Base-by-base conservation (phyloP, 306 rosid species). In the Fagus sylvatica region DNA sequence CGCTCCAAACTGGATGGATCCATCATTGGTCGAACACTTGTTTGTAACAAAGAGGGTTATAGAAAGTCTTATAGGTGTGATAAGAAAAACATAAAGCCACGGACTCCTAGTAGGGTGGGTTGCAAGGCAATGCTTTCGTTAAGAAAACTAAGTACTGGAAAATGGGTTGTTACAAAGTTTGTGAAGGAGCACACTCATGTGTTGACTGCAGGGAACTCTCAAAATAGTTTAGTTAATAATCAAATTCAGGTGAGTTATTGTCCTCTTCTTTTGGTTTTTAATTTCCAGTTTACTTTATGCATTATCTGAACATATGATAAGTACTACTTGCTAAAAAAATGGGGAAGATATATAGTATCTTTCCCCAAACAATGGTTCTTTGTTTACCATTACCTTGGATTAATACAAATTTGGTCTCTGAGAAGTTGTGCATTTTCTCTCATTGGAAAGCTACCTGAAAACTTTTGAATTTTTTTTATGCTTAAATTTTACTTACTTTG, bases 41-140 rank as follows among this genome's bases (percentile, higher is more conserved):
- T 80, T 16, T 84, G 87, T 79, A 84, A 80, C 84, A 84, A 84
- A 76, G 84, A 84, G 79, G 87, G 87, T 68, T 84, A 76, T 57
- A 75, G 81, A 53, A 72, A 60, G 54, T 67, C 84, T 76, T 59
- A 80, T n/a, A 73, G 76, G 74, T 62, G 75, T 3, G 87, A 80
- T 15, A 64, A 84, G 82, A 74, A 79, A 68, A 80, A 40, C 51
- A 28, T 37, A 7, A 79, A 71, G 56, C 82, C 78, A 17, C 60
- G 84, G n/a, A 72, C 68, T n/a, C 70, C 65, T 30, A 76, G 81
- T 11, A 79, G 87, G 72, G 76, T 80, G 43, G 87, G 87, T 30
- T 84, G 87, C 80, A 80, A 69, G 79, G 87, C 84, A 66, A 80
- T 72, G 81, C 74, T 84, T 10, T 76, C 71, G 0, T 15, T 84